phyloP scores from a whole-genome alignment of 2,329 filamentous ascomycete species.

The Aspergillus tanneri region DNA sequence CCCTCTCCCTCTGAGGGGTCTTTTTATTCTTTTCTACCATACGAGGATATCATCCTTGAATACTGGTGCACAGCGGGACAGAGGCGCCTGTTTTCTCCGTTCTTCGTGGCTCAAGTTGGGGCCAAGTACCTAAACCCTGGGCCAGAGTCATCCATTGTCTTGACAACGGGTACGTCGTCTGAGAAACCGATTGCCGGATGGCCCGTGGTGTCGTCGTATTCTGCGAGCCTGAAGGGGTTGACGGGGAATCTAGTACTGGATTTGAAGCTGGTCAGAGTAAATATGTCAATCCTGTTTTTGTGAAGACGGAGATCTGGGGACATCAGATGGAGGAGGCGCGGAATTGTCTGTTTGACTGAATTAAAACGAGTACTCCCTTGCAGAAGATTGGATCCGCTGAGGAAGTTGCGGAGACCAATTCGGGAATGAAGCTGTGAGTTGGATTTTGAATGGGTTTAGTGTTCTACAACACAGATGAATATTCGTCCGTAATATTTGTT shows the following conservation, averaged over 20 bases:
- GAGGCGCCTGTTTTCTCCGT: constrained; percentile 52
- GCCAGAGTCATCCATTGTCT: constrained; percentile 51
- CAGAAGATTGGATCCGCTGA: constrained; percentile 40
- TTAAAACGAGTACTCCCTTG: constrained; percentile 21
- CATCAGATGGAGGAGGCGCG: constrained; percentile 11
- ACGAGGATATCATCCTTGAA: constrained; percentile 50
- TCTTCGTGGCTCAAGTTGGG: constrained; percentile 55
- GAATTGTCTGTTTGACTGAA: constrained; percentile 19
- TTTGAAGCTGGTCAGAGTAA: constrained; percentile 63
- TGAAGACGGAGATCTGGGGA: constrained; percentile 49
- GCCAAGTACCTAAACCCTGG: constrained; percentile 45
- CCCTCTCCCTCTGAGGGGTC: no score
- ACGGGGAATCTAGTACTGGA: constrained; percentile 60
- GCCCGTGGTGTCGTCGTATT: neutral
- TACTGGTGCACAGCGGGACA: constrained; percentile 44
- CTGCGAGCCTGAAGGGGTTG: constrained; percentile 53
- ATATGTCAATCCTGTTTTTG: constrained; percentile 59
- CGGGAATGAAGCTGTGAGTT: constrained; percentile 1
- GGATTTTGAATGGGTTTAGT: no score
- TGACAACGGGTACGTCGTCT: constrained; percentile 55
- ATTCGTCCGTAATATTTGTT: no score
- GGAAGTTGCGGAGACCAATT: constrained; percentile 51
- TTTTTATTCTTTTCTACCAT: no score
- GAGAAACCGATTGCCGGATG: constrained; percentile 49
- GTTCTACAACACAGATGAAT: no score